These are phyloP conservation scores for Urtica urens DNA, from an alignment of 306 rosid genomes.

Conservation along the genomic window DNA sequence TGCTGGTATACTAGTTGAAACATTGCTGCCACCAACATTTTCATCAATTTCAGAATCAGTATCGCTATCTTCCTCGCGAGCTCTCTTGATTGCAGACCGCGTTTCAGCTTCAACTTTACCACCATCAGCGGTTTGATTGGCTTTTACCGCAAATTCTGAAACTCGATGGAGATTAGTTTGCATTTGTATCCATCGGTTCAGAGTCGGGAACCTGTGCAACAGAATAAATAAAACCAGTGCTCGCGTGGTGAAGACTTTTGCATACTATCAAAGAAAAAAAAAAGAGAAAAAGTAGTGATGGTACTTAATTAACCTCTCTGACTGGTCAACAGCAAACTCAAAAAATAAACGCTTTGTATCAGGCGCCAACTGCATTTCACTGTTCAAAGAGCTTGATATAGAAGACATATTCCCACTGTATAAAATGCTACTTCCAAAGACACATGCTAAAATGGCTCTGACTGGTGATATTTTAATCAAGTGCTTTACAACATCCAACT, in stretches of 20 bases:
- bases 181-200: conserved; percentile 98
- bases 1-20: conserved; percentile 41
- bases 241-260: no score
- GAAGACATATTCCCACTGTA: conserved; percentile 64
- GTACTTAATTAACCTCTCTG: conserved; percentile 59
- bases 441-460: conserved; percentile 92
- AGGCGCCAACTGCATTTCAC: conserved; percentile 59
- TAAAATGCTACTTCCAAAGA: conserved; percentile 88
- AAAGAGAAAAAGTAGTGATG: conserved; percentile 4
- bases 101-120: conserved; percentile 34
- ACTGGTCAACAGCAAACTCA: conserved; percentile 98
- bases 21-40: conserved; percentile 38
- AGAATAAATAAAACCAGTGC: conserved; percentile 16
- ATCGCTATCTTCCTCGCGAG: conserved; percentile 71
- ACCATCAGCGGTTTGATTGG: conserved; percentile 49
- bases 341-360: conserved; percentile 78
- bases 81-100: conserved; percentile 74
- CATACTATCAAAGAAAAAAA: conserved; percentile 10
- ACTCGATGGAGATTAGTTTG: conserved; percentile 97
- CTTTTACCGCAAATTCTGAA: conserved; percentile 77
- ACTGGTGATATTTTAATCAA: conserved; percentile 92
- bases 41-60: conserved; percentile 83
- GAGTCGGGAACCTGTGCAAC: conserved; percentile 73
- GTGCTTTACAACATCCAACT: conserved; percentile 87
- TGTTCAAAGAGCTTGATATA: conserved; percentile 66